These are phyloP conservation scores for Chloropicon primus DNA, from an alignment of 139 green algal species.

Conservation along the genomic window DNA sequence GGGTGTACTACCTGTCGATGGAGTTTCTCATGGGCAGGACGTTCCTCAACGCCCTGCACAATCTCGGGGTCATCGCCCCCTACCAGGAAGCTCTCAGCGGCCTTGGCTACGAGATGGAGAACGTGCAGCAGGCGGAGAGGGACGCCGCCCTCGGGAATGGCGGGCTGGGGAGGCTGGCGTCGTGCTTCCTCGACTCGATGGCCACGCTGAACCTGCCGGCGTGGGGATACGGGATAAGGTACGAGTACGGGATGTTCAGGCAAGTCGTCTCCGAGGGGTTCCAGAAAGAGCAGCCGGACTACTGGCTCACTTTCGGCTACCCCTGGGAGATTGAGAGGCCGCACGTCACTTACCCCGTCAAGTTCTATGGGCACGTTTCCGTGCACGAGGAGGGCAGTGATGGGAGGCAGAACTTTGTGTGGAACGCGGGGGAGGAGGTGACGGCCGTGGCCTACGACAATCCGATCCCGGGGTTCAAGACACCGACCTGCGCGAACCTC, in stretches of 20 bases:
- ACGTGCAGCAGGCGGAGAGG: constrained; percentile 35
- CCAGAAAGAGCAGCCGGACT: constrained; percentile 92
- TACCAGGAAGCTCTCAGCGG: constrained; percentile 71
- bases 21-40: constrained; percentile 96
- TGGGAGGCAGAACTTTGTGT: constrained; percentile 71
- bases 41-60: constrained; percentile 87
- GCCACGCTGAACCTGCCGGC: constrained; percentile 89
- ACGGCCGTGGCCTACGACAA: constrained; percentile 94
- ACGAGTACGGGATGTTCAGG: constrained; percentile 98
- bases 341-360: constrained; percentile 69
- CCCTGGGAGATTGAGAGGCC: constrained; percentile 91
- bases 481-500: constrained; percentile 97
- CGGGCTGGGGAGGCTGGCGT: constrained; percentile 86
- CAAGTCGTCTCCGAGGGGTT: constrained; percentile 80
- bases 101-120: constrained; percentile 71
- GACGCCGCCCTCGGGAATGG: constrained; percentile 91
- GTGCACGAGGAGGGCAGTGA: constrained; percentile 41
- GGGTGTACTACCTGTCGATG: constrained; percentile 95
- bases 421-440: constrained; percentile 87
- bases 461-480: constrained; percentile 92
- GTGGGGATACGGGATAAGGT: constrained; percentile 98
- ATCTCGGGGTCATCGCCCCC: constrained; percentile 66
- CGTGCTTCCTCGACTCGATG: constrained; percentile 99
- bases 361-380: constrained; percentile 82
- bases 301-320: constrained; percentile 93